These are phyloP conservation scores for Leccinum rimulosum DNA, from an alignment of 768 basidiomycete species.

Conservation along the genomic window DNA sequence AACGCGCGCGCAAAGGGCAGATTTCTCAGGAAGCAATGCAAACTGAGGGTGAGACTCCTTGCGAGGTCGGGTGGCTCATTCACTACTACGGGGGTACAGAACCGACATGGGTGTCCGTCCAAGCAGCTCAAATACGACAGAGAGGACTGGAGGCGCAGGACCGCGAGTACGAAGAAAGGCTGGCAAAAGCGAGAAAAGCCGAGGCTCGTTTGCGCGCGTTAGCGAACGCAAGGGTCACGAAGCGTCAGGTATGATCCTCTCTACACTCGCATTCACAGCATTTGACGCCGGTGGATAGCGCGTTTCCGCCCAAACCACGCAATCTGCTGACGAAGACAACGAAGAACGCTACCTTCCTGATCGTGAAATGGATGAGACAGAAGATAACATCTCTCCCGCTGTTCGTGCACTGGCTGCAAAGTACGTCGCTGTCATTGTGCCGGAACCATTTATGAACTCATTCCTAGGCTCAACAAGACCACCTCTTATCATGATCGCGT, in stretches of 20 bases:
- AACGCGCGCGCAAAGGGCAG: slow-evolving; percentile 66
- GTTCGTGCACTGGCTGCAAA: slow-evolving; percentile 78
- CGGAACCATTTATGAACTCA: not conserved
- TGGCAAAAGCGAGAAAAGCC: slow-evolving; percentile 58
- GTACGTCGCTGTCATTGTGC: slow-evolving; percentile 38
- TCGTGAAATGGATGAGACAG: slow-evolving; percentile 33
- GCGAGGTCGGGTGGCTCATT: slow-evolving; percentile 24
- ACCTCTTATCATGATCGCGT: slow-evolving; percentile 5
- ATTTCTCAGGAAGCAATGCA: slow-evolving; percentile 35
- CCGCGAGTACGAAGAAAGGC: slow-evolving; percentile 56
- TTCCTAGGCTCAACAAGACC: slow-evolving; percentile 17
- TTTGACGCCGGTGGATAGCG: slow-evolving; percentile 24
- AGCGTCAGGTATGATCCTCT: slow-evolving; percentile 52
- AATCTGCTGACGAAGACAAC: slow-evolving; percentile 37
- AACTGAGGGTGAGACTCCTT: slow-evolving; percentile 25
- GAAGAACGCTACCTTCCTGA: slow-evolving; percentile 79
- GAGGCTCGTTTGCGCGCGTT: slow-evolving; percentile 56
- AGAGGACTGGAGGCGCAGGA: slow-evolving; percentile 69
- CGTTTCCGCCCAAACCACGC: slow-evolving; percentile 6
- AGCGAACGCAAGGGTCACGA: slow-evolving; percentile 55
- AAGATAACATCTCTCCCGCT: slow-evolving; percentile 69
- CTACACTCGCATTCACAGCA: not conserved
- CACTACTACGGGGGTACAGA: slow-evolving; percentile 32
- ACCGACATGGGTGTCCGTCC: slow-evolving; percentile 75
- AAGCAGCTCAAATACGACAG: slow-evolving; percentile 62